Percentiles rank a stretch among this genome's conserved stretches.
Evolutionary conservation across 495 filamentous ascomycete genomes (phyloP).

Genomic region (Hypoxylon crocopeplum): DNA sequence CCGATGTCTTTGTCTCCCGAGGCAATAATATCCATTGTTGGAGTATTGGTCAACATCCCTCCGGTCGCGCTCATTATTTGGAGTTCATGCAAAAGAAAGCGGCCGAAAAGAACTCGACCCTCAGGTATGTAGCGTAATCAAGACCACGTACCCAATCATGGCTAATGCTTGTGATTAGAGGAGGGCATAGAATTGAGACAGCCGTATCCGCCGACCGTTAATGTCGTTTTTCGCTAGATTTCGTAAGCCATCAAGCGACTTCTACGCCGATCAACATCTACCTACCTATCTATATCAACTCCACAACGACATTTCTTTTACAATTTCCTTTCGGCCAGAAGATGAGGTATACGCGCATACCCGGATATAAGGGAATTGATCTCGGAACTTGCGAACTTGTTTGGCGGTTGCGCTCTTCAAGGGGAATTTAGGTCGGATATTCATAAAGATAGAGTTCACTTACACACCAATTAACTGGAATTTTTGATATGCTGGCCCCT

Average conservation of each 20-base stretch:
- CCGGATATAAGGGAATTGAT: no score
- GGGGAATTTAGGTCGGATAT: no score
- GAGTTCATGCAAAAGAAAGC: neutral
- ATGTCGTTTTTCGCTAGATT: neutral
- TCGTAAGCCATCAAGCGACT: no score
- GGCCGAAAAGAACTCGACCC: neutral
- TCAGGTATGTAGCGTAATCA: neutral
- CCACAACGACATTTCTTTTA: no score
- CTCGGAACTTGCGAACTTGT: no score
- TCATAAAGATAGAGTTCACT: no score
- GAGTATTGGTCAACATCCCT: neutral
- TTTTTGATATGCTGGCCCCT: no score
- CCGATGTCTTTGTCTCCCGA: neutral
- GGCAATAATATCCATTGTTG: neutral
- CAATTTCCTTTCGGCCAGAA: no score
- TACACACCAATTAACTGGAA: no score
- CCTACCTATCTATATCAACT: neutral
- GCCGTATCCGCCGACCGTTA: neutral
- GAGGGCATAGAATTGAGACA: neutral
- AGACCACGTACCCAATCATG: neutral
- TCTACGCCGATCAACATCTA: no score
- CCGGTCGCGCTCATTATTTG: neutral
- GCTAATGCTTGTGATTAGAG: neutral
- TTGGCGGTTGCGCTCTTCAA: no score
- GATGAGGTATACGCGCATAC: no score